A percentile compares a stretch with the other conserved stretches of the same genome.
Evolutionary conservation across 2,329 filamentous ascomycete species (phyloP).

Genomic region (Penicillium fuscoglaucum): DNA sequence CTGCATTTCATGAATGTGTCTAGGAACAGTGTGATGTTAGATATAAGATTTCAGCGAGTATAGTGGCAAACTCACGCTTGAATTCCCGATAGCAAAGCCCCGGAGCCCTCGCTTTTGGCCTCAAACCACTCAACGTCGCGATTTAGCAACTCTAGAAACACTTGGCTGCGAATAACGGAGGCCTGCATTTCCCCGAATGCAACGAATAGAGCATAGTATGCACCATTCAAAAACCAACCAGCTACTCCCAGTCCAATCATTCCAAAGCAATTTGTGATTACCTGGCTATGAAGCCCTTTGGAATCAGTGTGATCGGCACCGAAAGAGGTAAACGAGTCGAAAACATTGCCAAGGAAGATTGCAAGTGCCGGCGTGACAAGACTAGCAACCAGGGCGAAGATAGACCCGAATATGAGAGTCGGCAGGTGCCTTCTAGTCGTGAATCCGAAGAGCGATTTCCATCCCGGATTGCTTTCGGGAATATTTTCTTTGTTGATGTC

Average conservation of each 20-base stretch:
- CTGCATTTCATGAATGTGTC: constrained; percentile 80
- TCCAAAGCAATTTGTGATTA: constrained; percentile 62
- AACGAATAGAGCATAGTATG: constrained; percentile 71
- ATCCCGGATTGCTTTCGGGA: constrained; percentile 31
- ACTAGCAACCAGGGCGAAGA: constrained; percentile 61
- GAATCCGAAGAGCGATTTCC: constrained; percentile 69
- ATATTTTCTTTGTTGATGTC: not conserved
- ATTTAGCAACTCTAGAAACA: constrained; percentile 69
- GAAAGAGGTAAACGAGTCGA: constrained; percentile 68
- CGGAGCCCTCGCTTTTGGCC: constrained; percentile 66
- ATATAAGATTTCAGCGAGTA: not conserved
- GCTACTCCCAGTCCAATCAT: constrained; percentile 63
- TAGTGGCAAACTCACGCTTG: constrained; percentile 63
- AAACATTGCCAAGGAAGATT: constrained; percentile 72
- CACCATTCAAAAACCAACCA: constrained; percentile 66
- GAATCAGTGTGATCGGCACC: constrained; percentile 56
- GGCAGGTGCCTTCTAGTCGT: constrained; percentile 61
- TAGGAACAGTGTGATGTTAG: constrained; percentile 38
- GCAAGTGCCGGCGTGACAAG: constrained; percentile 65
- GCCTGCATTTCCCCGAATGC: constrained; percentile 80
- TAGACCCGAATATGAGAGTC: constrained; percentile 56
- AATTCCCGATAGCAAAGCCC: constrained; percentile 68
- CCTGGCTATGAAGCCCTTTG: constrained; percentile 54
- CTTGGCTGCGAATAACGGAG: constrained; percentile 58
- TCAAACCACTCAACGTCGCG: constrained; percentile 86